Percentiles rank a stretch among this genome's conserved stretches.
Conservation (phyloP, 495 filamentous ascomycete genomes). For the Hyaloscypha hepaticicola region DNA sequence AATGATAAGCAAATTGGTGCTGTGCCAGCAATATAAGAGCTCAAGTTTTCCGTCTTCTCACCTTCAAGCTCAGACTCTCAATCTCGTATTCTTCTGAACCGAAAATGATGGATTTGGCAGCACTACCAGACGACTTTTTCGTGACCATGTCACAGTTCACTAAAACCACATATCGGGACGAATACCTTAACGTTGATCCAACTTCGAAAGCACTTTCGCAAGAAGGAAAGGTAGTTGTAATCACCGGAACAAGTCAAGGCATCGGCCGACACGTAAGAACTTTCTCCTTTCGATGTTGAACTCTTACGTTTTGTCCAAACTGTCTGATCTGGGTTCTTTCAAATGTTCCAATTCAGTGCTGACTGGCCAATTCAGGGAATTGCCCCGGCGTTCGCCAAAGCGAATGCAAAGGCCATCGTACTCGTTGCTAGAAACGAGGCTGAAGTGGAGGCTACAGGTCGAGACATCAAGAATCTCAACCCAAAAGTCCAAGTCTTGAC, state of each 20-base stretch:
- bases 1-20: background rate
- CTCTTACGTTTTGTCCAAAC: background rate
- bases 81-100: background rate
- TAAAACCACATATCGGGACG: slow-evolving; percentile 40
- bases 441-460: slow-evolving; percentile 35
- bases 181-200: slow-evolving; percentile 46
- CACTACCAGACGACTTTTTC: slow-evolving; percentile 9
- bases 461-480: slow-evolving; percentile 34
- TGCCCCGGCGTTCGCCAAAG: slow-evolving; percentile 42
- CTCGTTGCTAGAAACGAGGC: slow-evolving; percentile 40
- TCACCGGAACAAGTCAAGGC: slow-evolving; percentile 48
- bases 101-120: slow-evolving; percentile 1
- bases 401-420: slow-evolving; percentile 42
- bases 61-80: background rate
- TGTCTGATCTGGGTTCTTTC: background rate
- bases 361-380: slow-evolving; percentile 34
- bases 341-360: background rate
- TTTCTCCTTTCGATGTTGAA: background rate
- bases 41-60: background rate
- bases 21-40: background rate
- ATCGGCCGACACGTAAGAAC: slow-evolving; percentile 35
- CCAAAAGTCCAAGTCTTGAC: slow-evolving; percentile 35
- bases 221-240: slow-evolving; percentile 42
- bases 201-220: slow-evolving; percentile 34
- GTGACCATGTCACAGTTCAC: slow-evolving; percentile 29